phyloP scores from a whole-genome alignment of 1,284 basidiomycete species.

The Coniferiporia weirii region DNA sequence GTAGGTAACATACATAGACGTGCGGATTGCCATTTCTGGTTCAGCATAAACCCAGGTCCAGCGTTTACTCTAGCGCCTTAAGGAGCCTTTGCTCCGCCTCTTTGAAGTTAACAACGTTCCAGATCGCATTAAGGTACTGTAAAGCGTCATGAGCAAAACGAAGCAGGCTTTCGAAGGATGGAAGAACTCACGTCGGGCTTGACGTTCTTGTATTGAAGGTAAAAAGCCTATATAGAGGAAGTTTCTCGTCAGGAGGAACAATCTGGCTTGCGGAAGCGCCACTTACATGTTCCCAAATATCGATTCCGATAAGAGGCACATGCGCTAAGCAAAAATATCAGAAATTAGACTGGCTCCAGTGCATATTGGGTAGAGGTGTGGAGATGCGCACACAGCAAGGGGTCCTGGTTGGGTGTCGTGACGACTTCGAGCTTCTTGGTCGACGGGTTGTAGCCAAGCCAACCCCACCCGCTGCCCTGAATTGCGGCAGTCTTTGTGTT shows the following conservation, averaged over 20 bases:
- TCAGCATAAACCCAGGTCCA: too few species aligned
- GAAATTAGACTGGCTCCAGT: background rate
- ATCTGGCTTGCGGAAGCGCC: background rate
- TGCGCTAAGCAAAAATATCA: constrained; percentile 45
- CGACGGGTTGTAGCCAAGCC: constrained; percentile 77
- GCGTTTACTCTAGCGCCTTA: constrained; percentile 36
- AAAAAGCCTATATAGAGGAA: constrained; percentile 53
- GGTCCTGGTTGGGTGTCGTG: constrained; percentile 96
- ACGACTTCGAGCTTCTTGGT: constrained; percentile 82
- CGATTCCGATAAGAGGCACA: constrained; percentile 89
- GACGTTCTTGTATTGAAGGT: constrained; percentile 91
- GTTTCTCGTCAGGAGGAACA: constrained; percentile 15
- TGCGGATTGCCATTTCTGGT: background rate
- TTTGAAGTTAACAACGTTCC: constrained; percentile 90
- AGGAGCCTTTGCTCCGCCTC: constrained; percentile 77
- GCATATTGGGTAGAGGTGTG: background rate
- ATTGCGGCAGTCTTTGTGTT: constrained; percentile 89
- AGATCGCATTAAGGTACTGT: constrained; percentile 86
- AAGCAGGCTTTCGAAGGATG: background rate
- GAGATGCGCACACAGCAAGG: constrained; percentile 60
- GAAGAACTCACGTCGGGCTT: constrained; percentile 73
- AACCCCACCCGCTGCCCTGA: constrained; percentile 98
- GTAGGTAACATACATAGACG: too few species aligned
- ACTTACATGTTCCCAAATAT: constrained; percentile 92
- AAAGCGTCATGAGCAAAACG: too few species aligned